Conservation (phyloP, 75 land plant genomes). For the Sequoiadendron giganteum region DNA sequence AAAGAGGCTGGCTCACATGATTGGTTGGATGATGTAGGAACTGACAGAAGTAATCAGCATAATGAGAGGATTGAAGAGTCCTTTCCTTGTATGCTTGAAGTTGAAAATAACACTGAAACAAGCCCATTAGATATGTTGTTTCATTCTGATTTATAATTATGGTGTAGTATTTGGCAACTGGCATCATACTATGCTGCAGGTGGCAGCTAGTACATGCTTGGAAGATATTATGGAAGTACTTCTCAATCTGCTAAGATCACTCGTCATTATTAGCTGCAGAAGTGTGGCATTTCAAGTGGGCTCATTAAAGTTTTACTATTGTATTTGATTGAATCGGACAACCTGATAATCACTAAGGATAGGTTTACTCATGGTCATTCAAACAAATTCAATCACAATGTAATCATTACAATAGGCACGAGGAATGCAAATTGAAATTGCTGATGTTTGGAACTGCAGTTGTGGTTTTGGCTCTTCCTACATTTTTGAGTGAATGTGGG, state of each 20-base stretch:
- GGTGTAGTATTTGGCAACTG: neutral
- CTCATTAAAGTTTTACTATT: neutral
- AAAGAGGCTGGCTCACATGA: constrained; percentile 21
- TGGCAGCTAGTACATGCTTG: too few species aligned
- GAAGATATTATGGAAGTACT: neutral
- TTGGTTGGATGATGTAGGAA: constrained; percentile 26
- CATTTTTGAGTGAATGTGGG: neutral
- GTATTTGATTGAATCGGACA: neutral
- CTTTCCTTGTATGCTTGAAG: neutral
- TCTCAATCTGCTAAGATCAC: neutral
- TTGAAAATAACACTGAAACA: constrained; percentile 3
- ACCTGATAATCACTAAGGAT: neutral
- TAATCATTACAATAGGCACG: neutral
- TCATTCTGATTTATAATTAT: neutral
- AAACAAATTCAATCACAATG: neutral
- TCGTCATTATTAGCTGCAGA: neutral
- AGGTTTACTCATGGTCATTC: neutral
- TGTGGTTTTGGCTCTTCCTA: neutral
- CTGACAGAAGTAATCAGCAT: neutral
- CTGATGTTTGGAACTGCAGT: neutral
- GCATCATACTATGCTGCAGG: neutral
- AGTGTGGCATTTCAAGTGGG: neutral
- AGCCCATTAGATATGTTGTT: neutral
- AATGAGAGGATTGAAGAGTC: neutral
- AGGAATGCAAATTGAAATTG: too few species aligned